These are phyloP conservation scores for Avicennia marina DNA, from an alignment of 257 asterid genomes.

Conservation along the genomic window DNA sequence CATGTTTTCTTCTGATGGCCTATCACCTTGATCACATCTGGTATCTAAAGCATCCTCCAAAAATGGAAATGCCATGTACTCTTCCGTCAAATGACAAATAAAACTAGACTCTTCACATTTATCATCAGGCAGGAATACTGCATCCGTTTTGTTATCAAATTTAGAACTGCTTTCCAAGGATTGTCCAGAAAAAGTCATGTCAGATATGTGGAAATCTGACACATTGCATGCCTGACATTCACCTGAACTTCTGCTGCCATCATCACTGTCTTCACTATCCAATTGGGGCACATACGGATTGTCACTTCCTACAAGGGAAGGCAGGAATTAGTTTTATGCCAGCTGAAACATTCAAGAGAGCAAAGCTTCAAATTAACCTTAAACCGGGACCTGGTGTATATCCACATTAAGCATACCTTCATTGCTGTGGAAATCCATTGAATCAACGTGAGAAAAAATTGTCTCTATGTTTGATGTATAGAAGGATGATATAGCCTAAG, in stretches of 20 bases:
- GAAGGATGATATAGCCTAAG: conserved; percentile 49
- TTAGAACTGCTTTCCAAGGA: conserved; percentile 29
- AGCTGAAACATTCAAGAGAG: background rate
- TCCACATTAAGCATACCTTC: conserved; percentile 45
- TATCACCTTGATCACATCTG: conserved; percentile 27
- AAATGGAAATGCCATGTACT: conserved; percentile 33
- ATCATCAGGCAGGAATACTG: conserved; percentile 37
- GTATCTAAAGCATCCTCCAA: conserved; percentile 37
- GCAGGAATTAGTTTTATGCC: background rate
- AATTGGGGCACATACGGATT: conserved; percentile 34
- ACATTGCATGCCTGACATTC: conserved; percentile 38
- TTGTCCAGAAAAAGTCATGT: conserved; percentile 48
- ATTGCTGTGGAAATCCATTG: conserved; percentile 36
- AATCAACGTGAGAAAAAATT: conserved; percentile 78
- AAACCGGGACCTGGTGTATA: background rate
- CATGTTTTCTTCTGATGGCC: conserved; percentile 33
- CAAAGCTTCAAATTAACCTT: conserved; percentile 13
- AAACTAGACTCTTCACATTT: conserved; percentile 42
- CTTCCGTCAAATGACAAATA: conserved; percentile 40
- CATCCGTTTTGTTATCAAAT: conserved; percentile 29
- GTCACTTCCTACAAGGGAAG: conserved; percentile 32
- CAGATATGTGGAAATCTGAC: conserved; percentile 46
- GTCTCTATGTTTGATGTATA: conserved; percentile 62
- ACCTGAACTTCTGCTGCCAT: conserved; percentile 38
- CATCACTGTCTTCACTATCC: conserved; percentile 54